Base-by-base conservation (phyloP, 495 filamentous ascomycete species). In the Penicillium malachiteum region DNA sequence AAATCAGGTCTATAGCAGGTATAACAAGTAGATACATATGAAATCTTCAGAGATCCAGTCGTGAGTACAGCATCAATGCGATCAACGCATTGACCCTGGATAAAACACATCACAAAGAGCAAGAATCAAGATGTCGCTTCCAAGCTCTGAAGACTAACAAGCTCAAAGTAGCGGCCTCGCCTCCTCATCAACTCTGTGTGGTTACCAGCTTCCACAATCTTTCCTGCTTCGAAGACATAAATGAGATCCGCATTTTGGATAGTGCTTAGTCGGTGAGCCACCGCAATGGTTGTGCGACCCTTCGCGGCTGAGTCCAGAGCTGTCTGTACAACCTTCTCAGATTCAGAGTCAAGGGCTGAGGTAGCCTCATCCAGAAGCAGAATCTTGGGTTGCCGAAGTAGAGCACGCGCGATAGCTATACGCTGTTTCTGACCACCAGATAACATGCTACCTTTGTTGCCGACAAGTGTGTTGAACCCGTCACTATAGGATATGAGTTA, bases 371-470 rank as follows among this genome's bases (percentile, higher is more conserved):
- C 90, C 1, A 95, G 77, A 4, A 94, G 81, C 3, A 90, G 73
- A 38, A 90, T 72, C 70, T 85, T 82, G 47, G 90, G 84, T 67
- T 88, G 77, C 40, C 90, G 78, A 44, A 89, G 77, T 39, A 93
- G 73, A 34, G 91, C 90, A 14, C 87, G 78, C 21, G 89, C 89
- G 51, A 87, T 88, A 7, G 88, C 88, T 4, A 95, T 81, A 44
- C 90, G 85, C 65, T 95, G 90, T 60, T 91, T 91, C 68, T 95
- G 90, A 5, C 90, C 90, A 37, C 91, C 89, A 7, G 87, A 90
- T 17, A 95, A 76, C 71, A 90, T 84, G 50, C 84, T 78, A 48
- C 90, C 90, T 65, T 91, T 91, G 42, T 78, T 86, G 26, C 90
- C 90, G 32, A 91, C 87, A 12, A 86, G 60, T 10, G 90, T 95